phyloP scores from a whole-genome alignment of 2,329 filamentous ascomycete species.

The Diaporthe sp. region DNA sequence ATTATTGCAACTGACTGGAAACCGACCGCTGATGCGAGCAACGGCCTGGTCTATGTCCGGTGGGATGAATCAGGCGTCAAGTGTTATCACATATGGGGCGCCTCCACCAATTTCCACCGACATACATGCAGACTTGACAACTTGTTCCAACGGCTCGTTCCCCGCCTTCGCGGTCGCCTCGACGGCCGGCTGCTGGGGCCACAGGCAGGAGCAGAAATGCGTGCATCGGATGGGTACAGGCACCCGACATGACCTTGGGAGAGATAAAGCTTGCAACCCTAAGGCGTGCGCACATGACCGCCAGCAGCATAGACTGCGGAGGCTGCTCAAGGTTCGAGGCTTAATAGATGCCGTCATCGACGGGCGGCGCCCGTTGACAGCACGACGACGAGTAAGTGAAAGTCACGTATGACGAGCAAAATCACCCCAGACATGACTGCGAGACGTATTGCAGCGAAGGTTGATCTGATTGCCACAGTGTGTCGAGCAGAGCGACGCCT shows the following conservation, averaged over 20 bases:
- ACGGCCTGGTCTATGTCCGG: constrained; percentile 8
- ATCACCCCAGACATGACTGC: constrained; percentile 4
- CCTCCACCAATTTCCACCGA: constrained; percentile 22
- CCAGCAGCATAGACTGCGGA: not conserved
- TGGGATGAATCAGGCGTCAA: constrained; percentile 25
- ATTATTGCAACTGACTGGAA: constrained; percentile 22
- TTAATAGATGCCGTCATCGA: constrained; percentile 21
- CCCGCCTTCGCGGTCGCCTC: not conserved
- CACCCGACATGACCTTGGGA: not conserved
- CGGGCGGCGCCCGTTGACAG: constrained; percentile 11
- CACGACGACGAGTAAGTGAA: not conserved
- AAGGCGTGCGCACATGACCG: not conserved
- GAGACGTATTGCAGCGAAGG: constrained; percentile 4
- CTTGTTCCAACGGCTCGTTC: constrained; percentile 14
- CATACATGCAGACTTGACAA: constrained; percentile 17
- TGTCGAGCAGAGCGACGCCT: constrained; percentile 17
- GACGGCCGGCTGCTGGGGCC: not conserved
- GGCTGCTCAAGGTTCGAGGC: constrained; percentile 17
- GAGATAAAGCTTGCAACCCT: not conserved
- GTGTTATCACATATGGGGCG: constrained; percentile 25
- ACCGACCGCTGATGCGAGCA: constrained; percentile 11
- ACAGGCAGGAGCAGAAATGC: not conserved
- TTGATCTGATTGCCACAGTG: constrained; percentile 13
- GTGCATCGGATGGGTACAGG: constrained; percentile 8
- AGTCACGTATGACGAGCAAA: not conserved